Evolutionary conservation across 2,329 filamentous ascomycete species (phyloP).

Genomic region (Fusarium musae): DNA sequence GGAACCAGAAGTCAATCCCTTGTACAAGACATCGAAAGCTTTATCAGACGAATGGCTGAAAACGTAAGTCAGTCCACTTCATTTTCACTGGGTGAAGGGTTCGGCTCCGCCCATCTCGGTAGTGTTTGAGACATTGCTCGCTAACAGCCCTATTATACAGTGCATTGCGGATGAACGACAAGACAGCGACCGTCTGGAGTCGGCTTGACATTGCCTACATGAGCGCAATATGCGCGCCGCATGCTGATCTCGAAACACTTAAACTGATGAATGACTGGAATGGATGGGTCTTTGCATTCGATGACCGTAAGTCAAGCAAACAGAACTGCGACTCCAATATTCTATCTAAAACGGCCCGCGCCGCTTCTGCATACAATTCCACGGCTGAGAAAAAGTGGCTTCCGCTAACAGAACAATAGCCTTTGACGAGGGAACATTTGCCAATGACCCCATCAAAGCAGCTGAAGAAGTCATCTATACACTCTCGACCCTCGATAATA

Average conservation of each 20-base stretch:
- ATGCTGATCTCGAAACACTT: slow-evolving; percentile 22
- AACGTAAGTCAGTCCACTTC: slow-evolving; percentile 3
- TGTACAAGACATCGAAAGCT: slow-evolving; percentile 20
- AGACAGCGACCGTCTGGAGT: slow-evolving; percentile 18
- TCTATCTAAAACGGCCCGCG: slow-evolving; percentile 12
- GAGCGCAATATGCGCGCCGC: slow-evolving; percentile 24
- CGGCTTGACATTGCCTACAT: slow-evolving; percentile 22
- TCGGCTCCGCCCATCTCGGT: background rate
- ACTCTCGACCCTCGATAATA: slow-evolving; percentile 17
- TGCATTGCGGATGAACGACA: slow-evolving; percentile 19
- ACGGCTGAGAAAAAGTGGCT: slow-evolving; percentile 1
- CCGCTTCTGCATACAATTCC: slow-evolving; percentile 1
- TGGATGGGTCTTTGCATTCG: slow-evolving; percentile 27
- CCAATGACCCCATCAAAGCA: slow-evolving; percentile 24
- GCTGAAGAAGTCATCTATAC: slow-evolving; percentile 29
- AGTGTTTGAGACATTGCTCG: background rate
- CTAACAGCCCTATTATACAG: slow-evolving; percentile 7
- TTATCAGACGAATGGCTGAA: slow-evolving; percentile 21
- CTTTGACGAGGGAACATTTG: slow-evolving; percentile 23
- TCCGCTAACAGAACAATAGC: slow-evolving; percentile 5
- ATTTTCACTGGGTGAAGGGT: background rate
- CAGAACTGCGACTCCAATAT: background rate
- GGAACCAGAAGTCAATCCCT: slow-evolving; percentile 19
- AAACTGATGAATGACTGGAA: slow-evolving; percentile 32
- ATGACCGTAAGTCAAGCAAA: slow-evolving; percentile 14